Evolutionary conservation across 2,329 filamentous ascomycete genomes (phyloP).

Genomic region (Colletotrichum tabaci): DNA sequence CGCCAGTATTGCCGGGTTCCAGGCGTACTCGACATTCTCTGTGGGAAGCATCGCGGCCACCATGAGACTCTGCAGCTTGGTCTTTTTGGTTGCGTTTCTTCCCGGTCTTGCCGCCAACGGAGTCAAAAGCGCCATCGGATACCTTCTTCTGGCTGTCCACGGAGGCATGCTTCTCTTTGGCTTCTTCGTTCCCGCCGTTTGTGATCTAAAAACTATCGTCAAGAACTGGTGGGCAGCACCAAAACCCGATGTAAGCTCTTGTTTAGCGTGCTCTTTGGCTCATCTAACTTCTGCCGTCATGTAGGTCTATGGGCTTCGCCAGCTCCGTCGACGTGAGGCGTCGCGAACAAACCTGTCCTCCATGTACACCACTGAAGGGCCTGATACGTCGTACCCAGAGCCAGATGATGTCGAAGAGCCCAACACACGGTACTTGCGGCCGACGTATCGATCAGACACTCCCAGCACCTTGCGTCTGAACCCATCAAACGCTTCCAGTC

Average conservation of each 20-base stretch:
- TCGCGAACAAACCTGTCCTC: conserved; percentile 36
- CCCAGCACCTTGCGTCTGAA: conserved; percentile 23
- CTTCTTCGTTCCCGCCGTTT: conserved; percentile 75
- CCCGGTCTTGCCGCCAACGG: conserved; percentile 74
- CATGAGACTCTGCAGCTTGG: conserved; percentile 65
- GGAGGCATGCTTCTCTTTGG: conserved; percentile 77
- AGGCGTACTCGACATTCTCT: conserved; percentile 38
- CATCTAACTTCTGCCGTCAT: not conserved
- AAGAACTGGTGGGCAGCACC: conserved; percentile 18
- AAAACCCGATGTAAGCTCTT: conserved; percentile 40
- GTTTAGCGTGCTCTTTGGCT: too few relatives aligned
- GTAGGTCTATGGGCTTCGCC: conserved; percentile 45
- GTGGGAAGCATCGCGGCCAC: conserved; percentile 34
- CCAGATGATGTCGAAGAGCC: conserved; percentile 17
- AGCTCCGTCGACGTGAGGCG: conserved; percentile 46
- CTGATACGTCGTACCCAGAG: conserved; percentile 5
- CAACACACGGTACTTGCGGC: conserved; percentile 21
- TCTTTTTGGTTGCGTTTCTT: conserved; percentile 61
- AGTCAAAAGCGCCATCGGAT: conserved; percentile 78
- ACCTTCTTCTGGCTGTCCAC: conserved; percentile 77
- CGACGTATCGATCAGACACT: conserved; percentile 27
- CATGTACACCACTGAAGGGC: conserved; percentile 8
- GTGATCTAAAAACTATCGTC: conserved; percentile 28
- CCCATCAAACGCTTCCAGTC: conserved; percentile 23
- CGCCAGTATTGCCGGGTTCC: conserved; percentile 41